Base-by-base conservation (phyloP, 2,329 filamentous ascomycete genomes). In the Ascocoryne sarcoides region DNA sequence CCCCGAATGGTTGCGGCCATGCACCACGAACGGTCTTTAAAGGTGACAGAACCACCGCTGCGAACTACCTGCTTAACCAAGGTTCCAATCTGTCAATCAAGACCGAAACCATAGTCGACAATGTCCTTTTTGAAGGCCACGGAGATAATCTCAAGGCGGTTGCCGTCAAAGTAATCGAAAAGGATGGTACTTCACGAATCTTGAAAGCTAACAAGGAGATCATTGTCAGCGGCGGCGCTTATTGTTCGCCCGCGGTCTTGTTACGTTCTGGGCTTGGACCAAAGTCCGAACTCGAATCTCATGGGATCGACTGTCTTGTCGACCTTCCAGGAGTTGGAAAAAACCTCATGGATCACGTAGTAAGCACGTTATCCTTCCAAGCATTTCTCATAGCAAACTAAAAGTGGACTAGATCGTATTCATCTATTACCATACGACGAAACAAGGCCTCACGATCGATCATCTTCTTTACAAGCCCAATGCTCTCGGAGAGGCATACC, bases 311-410 rank as follows among this genome's bases (percentile, higher is more conserved):
- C 1, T 64, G 77, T 7, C 52, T 78, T 32, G 60, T 63, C 2
- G 67, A 82, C 52, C 64, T 78, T 1, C 77, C 76, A 0, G 79
- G 76, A 34, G 77, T 84, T 9, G 79, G 79, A 19, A 68, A 65
- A 29, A 79, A 80, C 57, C 62, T 80, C 1, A 67, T 73, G 54
- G 75, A 81, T 57, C 71, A 77, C 51, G 56, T 72, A 10, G 65
- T 69, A 52, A 48, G 54, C 39, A 0, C 32, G 10, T n/a, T n/a
- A n/a, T n/a, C n/a, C n/a, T n/a, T n/a, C n/a, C n/a, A n/a, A n/a
- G n/a, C 5, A 5, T 43, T 12, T 46, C 40, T 48, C 26, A 42
- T 43, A 3, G 16, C 26, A 12, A 16, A 18, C 32, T 55, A 51
- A 28, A 10, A 17, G 23, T 10, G n/a, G 9, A 10, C n/a, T 18